Conservation (phyloP, 495 filamentous ascomycete species). For the Choiromyces venosus region DNA sequence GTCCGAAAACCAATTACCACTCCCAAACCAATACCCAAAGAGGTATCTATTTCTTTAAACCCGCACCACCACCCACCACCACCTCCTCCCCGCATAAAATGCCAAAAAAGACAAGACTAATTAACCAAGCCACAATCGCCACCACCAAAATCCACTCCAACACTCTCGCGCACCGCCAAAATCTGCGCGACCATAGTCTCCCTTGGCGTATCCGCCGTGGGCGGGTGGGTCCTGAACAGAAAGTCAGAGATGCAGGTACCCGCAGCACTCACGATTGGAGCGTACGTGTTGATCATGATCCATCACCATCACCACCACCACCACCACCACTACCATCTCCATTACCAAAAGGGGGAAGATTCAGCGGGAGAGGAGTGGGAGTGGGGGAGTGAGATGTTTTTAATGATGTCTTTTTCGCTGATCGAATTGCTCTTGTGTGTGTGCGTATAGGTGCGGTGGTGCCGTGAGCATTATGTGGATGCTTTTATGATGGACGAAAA, state of each 20-base stretch:
- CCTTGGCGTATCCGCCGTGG: neutral
- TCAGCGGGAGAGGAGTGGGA: too few relatives aligned
- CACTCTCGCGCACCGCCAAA: neutral
- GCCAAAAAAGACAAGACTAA: neutral
- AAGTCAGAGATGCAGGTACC: neutral
- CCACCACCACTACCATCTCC: too few relatives aligned
- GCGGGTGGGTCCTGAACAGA: neutral
- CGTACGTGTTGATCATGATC: slow-evolving; percentile 3
- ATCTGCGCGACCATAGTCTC: neutral
- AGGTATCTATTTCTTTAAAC: neutral
- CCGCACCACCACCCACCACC: neutral
- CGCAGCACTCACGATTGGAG: neutral
- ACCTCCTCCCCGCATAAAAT: neutral
- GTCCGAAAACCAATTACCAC: neutral
- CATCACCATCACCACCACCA: too few relatives aligned
- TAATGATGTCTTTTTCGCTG: too few relatives aligned
- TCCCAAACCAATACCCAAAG: neutral
- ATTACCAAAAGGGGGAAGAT: neutral
- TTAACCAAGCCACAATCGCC: neutral
- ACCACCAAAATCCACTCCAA: neutral
- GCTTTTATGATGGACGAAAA: neutral
- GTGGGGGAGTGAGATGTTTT: neutral
- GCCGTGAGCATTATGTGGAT: neutral
- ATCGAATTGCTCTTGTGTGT: neutral
- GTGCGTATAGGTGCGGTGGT: neutral